These are phyloP conservation scores for Thermomyces lanuginosus DNA, from an alignment of 2,329 filamentous ascomycete genomes.

Conservation along the genomic window DNA sequence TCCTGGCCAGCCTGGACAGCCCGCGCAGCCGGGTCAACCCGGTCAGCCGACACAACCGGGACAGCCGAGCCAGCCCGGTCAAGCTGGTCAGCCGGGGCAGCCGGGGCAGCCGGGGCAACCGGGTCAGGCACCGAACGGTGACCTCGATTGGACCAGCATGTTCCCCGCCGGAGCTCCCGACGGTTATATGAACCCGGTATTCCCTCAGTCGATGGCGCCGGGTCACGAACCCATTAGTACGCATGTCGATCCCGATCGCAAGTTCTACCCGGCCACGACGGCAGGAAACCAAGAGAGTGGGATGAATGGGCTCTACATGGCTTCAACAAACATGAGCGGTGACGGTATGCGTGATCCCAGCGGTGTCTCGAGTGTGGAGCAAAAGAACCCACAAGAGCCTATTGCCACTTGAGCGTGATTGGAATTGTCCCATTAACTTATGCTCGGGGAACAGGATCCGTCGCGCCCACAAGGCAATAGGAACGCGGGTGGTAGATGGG, in stretches of 20 bases:
- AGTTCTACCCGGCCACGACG: conserved; percentile 35
- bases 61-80: too few species aligned
- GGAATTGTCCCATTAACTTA: conserved; percentile 33
- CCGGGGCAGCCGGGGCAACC: conserved; percentile 36
- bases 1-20: too few species aligned
- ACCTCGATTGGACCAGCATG: conserved; percentile 60
- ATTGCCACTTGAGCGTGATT: conserved; percentile 5
- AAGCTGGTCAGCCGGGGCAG: conserved; percentile 25
- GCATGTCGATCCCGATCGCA: conserved; percentile 42
- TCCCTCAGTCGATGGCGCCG: conserved; percentile 49
- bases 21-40: too few species aligned
- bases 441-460: conserved; percentile 40
- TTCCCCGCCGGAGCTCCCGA: conserved; percentile 57
- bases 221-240: conserved; percentile 54
- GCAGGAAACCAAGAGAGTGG: conserved; percentile 25
- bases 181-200: conserved; percentile 46
- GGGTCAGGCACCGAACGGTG: conserved; percentile 41
- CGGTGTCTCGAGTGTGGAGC: conserved; percentile 29
- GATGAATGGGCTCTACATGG: conserved; percentile 33
- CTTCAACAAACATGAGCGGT: conserved; percentile 31
- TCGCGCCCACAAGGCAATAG: conserved; percentile 40
- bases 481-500: too few species aligned
- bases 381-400: conserved; percentile 32
- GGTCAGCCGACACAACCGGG: too few species aligned
- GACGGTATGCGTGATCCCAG: conserved; percentile 34